Conservation (phyloP, 2,329 filamentous ascomycete species). For the Gnomoniopsis smithogilvyi region DNA sequence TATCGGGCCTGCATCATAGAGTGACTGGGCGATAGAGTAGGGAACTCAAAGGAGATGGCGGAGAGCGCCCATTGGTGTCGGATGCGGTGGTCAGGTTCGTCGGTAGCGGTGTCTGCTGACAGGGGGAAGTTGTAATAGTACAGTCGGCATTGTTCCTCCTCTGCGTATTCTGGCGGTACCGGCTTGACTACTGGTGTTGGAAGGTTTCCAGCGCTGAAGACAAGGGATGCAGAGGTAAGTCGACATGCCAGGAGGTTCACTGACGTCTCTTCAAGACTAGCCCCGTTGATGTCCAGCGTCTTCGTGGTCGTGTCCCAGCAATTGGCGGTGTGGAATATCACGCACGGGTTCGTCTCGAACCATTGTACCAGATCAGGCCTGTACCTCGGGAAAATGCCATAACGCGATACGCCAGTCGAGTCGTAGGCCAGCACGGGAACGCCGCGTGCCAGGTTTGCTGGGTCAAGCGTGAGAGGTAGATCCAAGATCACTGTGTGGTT, state of each 20-base stretch:
- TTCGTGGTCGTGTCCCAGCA: slow-evolving; percentile 53
- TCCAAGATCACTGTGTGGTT: slow-evolving; percentile 66
- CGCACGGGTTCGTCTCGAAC: slow-evolving; percentile 66
- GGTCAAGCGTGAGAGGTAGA: slow-evolving; percentile 63
- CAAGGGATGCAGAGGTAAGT: slow-evolving; percentile 60
- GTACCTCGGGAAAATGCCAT: slow-evolving; percentile 65
- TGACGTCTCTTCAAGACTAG: slow-evolving; percentile 29
- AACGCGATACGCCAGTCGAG: slow-evolving; percentile 53
- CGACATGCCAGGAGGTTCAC: slow-evolving; percentile 67
- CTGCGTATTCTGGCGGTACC: slow-evolving; percentile 36
- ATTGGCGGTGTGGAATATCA: slow-evolving; percentile 71
- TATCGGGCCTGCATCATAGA: slow-evolving; percentile 58
- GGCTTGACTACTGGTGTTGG: slow-evolving; percentile 44
- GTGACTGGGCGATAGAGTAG: slow-evolving; percentile 50
- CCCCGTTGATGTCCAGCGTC: slow-evolving; percentile 21
- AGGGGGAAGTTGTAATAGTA: slow-evolving; percentile 67
- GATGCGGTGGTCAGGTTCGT: slow-evolving; percentile 35
- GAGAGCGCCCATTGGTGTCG: slow-evolving; percentile 62
- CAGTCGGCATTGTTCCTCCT: slow-evolving; percentile 65
- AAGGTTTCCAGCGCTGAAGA: slow-evolving; percentile 64
- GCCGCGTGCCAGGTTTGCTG: slow-evolving; percentile 55
- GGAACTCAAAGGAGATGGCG: slow-evolving; percentile 66
- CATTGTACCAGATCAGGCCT: slow-evolving; percentile 55
- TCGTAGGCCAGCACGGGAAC: slow-evolving; percentile 59
- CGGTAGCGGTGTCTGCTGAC: background rate